A percentile compares a stretch with the other conserved stretches of the same genome.
These are phyloP conservation scores for Lipomyces yamadae DNA, from an alignment of 805 yeast species.

Conservation along the genomic window DNA sequence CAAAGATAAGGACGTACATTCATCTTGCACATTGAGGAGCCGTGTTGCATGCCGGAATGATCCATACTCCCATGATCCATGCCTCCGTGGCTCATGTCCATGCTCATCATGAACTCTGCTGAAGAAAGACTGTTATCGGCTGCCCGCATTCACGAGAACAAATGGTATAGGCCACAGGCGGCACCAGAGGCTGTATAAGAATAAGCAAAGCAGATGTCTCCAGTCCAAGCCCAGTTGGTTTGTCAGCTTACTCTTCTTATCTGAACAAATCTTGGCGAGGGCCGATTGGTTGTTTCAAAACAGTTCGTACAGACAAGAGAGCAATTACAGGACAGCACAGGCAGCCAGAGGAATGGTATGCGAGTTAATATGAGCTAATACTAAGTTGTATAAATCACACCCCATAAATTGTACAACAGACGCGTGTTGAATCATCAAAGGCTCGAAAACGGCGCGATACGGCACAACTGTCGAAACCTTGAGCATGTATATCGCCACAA, in stretches of 20 bases:
- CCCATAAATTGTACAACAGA: not conserved
- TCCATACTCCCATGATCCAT: not conserved
- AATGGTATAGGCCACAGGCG: not conserved
- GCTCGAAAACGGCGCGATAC: no score
- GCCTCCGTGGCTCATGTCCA: slow-evolving; percentile 14
- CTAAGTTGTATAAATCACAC: no score
- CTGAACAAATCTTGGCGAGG: no score
- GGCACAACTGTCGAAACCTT: not conserved
- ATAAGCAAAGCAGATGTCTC: not conserved
- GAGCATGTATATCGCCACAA: not conserved
- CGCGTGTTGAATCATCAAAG: not conserved
- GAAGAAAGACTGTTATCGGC: not conserved
- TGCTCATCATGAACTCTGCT: not conserved
- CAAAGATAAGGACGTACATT: slow-evolving; percentile 5
- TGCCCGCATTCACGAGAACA: not conserved
- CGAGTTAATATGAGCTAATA: slow-evolving; percentile 1
- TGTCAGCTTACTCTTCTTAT: no score
- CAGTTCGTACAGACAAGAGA: no score
- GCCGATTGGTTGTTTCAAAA: no score
- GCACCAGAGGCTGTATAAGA: not conserved
- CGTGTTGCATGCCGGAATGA: slow-evolving; percentile 6
- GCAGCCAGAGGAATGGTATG: not conserved
- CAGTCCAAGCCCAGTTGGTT: no score
- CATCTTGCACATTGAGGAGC: slow-evolving; percentile 19
- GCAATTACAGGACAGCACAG: not conserved